These are phyloP conservation scores for Mucuna pruriens DNA, from an alignment of 306 rosid genomes.

Conservation along the genomic window DNA sequence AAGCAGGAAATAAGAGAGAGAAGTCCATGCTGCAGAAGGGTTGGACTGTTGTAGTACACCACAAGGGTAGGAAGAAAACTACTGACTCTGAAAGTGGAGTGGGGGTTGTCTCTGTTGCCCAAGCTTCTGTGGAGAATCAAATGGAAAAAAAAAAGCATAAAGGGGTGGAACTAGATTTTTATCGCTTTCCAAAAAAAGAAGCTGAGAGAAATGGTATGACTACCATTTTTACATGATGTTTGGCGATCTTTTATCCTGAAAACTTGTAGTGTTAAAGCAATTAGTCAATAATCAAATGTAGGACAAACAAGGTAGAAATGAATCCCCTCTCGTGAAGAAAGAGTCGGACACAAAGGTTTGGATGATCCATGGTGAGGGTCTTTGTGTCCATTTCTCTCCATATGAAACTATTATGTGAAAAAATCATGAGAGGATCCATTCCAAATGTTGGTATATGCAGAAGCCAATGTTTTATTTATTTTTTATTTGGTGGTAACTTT, in stretches of 20 bases:
- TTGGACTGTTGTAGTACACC: conserved; percentile 87
- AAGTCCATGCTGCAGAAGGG: conserved; percentile 75
- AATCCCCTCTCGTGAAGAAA: too few species aligned
- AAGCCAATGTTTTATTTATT: too few species aligned
- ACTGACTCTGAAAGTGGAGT: conserved; percentile 76
- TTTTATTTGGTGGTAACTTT: too few species aligned
- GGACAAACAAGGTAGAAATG: too few species aligned
- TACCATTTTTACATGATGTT: too few species aligned
- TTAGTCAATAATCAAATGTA: background rate
- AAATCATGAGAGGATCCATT: too few species aligned
- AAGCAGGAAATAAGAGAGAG: conserved; percentile 75
- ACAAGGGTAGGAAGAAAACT: conserved; percentile 89
- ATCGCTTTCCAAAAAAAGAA: conserved; percentile 83
- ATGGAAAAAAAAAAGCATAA: conserved; percentile 65
- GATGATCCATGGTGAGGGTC: too few species aligned
- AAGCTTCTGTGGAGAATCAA: conserved; percentile 66
- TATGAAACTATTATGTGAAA: too few species aligned
- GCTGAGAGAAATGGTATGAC: conserved; percentile 85
- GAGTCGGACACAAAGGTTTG: too few species aligned
- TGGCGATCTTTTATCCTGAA: too few species aligned
- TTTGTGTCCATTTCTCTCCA: too few species aligned
- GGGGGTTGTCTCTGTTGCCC: conserved; percentile 75
- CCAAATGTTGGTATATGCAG: too few species aligned
- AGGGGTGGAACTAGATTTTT: conserved; percentile 71
- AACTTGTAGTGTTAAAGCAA: background rate